Conservation (phyloP, 2,329 filamentous ascomycete species). For the Scopulariopsis brevicaulis region DNA sequence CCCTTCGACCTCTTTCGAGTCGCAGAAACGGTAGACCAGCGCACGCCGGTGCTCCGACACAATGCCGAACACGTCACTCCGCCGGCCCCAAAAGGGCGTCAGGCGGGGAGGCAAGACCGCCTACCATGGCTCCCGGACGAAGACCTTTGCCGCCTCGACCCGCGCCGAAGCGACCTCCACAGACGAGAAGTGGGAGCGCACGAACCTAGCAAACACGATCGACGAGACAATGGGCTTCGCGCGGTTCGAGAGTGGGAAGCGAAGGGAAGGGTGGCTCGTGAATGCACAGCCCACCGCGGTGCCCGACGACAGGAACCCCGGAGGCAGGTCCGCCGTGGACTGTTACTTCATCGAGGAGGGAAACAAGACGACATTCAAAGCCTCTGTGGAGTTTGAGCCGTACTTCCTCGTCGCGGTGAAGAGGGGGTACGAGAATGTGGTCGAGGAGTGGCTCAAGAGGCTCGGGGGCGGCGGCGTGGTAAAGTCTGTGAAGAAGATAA, state of each 20-base stretch:
- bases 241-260: constrained; percentile 78
- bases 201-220: constrained; percentile 72
- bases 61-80: constrained; percentile 50
- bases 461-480: constrained; percentile 70
- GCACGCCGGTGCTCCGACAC: constrained; percentile 10
- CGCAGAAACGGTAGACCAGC: neutral
- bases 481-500: constrained; percentile 63
- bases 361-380: constrained; percentile 74
- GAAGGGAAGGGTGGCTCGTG: constrained; percentile 80
- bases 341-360: constrained; percentile 88
- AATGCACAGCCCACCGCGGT: constrained; percentile 88
- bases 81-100: constrained; percentile 53
- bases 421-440: constrained; percentile 78
- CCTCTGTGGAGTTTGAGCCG: constrained; percentile 89
- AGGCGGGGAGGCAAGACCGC: constrained; percentile 57
- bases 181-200: constrained; percentile 86
- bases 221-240: constrained; percentile 93
- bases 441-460: constrained; percentile 87
- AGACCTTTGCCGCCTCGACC: constrained; percentile 70
- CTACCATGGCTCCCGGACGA: constrained; percentile 58
- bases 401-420: constrained; percentile 92
- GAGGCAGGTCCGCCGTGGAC: constrained; percentile 82
- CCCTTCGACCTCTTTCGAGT: neutral
- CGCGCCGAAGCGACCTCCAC: constrained; percentile 78
- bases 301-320: constrained; percentile 72